Evolutionary conservation across 1,139 yeast species (phyloP).

Genomic region (Sugiyamaella paludigena): DNA sequence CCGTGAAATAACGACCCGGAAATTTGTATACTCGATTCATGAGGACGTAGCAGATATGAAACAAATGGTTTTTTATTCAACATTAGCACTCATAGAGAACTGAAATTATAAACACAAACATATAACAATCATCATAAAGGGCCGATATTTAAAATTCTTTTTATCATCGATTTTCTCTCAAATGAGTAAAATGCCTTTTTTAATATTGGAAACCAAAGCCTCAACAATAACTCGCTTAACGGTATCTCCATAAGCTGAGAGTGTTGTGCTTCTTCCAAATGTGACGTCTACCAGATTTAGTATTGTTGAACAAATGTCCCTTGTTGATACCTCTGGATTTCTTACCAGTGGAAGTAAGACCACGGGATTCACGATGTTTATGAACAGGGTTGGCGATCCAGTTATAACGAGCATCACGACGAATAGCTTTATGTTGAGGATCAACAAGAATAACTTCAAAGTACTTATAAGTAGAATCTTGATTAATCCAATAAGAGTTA

Average conservation of each 20-base stretch:
- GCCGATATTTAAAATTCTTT: no score
- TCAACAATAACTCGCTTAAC: slow-evolving; percentile 47
- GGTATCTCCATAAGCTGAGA: slow-evolving; percentile 99
- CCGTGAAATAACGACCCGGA: no score
- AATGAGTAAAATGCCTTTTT: not conserved
- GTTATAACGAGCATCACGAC: slow-evolving; percentile 99
- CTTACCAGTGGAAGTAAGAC: slow-evolving; percentile 97
- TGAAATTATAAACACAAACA: no score
- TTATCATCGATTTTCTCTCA: no score
- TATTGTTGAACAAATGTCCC: slow-evolving; percentile 99
- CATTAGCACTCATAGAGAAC: no score
- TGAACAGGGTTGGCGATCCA: slow-evolving; percentile 99
- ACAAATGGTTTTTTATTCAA: no score
- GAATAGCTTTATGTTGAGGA: slow-evolving; percentile 98
- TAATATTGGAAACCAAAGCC: not conserved
- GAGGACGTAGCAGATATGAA: no score
- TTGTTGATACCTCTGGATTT: slow-evolving; percentile 99
- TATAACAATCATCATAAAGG: no score
- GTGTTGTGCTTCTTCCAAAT: slow-evolving; percentile 99
- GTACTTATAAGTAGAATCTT: slow-evolving; percentile 99
- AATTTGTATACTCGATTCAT: no score
- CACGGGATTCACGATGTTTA: slow-evolving; percentile 99
- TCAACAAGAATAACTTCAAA: slow-evolving; percentile 95
- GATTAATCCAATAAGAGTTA: slow-evolving; percentile 99
- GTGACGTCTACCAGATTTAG: slow-evolving; percentile 96